phyloP scores from a whole-genome alignment of 2,329 filamentous ascomycete genomes.

The Sarocladium strictum region DNA sequence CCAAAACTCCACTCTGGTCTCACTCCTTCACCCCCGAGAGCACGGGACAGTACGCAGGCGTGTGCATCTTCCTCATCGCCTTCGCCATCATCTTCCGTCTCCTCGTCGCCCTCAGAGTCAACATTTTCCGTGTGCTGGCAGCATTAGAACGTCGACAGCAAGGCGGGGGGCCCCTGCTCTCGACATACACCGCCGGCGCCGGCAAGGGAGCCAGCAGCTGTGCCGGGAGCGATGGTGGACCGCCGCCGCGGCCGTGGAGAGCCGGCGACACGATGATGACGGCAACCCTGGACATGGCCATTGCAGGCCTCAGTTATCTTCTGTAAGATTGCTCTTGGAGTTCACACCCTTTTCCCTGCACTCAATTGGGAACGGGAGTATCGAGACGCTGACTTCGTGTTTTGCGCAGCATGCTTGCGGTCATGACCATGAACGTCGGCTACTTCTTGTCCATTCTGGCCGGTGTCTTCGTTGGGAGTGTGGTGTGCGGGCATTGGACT shows the following conservation, averaged over 20 bases:
- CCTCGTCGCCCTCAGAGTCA: constrained; percentile 54
- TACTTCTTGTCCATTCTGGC: constrained; percentile 67
- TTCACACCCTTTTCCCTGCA: too few relatives aligned
- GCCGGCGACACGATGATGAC: constrained; percentile 12
- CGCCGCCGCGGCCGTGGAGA: constrained; percentile 11
- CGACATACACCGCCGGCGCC: neutral
- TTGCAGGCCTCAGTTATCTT: constrained; percentile 66
- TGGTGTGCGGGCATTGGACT: neutral
- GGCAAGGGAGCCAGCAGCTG: neutral
- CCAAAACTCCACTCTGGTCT: constrained; percentile 43
- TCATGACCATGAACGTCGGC: constrained; percentile 75
- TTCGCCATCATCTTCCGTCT: constrained; percentile 61
- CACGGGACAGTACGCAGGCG: constrained; percentile 67
- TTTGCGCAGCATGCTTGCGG: constrained; percentile 67
- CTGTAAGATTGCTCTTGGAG: too few relatives aligned
- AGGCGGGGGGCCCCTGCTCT: neutral
- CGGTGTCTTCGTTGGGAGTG: constrained; percentile 44
- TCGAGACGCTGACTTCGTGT: neutral
- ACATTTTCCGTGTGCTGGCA: constrained; percentile 2
- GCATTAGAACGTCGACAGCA: neutral
- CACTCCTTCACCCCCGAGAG: constrained; percentile 61
- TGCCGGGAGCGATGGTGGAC: neutral
- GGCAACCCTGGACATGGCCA: constrained; percentile 29
- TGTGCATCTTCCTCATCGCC: constrained; percentile 76
- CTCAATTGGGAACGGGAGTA: too few relatives aligned